Evolutionary conservation across 148 eudicot species (phyloP), one percentile per base, ranked within the genome.

Genomic region (Silene latifolia): DNA sequence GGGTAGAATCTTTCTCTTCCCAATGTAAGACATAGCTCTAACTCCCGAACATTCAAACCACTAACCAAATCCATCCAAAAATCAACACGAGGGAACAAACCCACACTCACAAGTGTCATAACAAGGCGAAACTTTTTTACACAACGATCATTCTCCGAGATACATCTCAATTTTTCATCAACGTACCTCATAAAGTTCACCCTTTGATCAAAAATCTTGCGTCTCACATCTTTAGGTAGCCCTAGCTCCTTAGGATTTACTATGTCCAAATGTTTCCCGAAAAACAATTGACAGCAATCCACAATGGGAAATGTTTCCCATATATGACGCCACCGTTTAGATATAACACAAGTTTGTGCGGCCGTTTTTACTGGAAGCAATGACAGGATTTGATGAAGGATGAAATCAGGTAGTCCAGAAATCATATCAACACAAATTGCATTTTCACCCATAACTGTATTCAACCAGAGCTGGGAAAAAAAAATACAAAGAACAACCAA

Each of bases 341-440:
- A 77, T 51, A 77, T 1, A 71, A 71, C 9, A 39, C 44, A 39
- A 39, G 44, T 39, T 39, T 39, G 44, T 39, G 80, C 80, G 14
- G 74, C 80, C 53, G 25, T 39, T 71, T 77, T 77, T 5, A 62
- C 24, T 5, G 80, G 56, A 60, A 77, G 75, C 13, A 9, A 71
- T 51, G 80, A 77, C 70, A 77, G 39, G 56, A 71, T 71, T 3
- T 71, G 80, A 58, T 77, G 80, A 77, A 77, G 75, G 54, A 77
- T 53, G 42, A 77, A 71, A 46, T 71, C 80, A 5, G 80, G 80
- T 4, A 77, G 63, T 51, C 17, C 80, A 6, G 80, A 77, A 8
- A 77, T 77, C 67, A 58, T 66, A 71, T 77, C 80, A 48, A 27
- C 32, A 29, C 35, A 19, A 48, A 64, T 27, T 18, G 29, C 56